Conservation (phyloP, 2,329 filamentous ascomycete genomes). For the Neopestalotiopsis sp. region DNA sequence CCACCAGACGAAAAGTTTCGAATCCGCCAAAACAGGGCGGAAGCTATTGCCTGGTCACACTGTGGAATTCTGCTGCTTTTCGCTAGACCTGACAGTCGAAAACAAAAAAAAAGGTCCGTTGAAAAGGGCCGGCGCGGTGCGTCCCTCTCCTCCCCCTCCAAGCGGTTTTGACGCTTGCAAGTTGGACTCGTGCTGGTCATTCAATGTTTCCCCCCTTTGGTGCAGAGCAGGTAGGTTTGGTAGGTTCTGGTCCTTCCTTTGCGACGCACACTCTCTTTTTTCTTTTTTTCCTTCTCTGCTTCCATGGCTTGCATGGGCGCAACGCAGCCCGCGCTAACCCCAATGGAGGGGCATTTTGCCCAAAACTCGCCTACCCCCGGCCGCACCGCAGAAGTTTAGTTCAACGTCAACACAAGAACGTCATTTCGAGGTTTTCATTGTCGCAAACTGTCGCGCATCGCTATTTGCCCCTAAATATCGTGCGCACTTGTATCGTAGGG, state of each 20-base stretch:
- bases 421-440: background rate
- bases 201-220: background rate
- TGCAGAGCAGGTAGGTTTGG: background rate
- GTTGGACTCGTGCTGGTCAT: background rate
- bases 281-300: slow-evolving; percentile 1
- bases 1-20: too few species aligned
- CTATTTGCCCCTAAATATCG: background rate
- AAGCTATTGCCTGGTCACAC: background rate
- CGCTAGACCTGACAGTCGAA: too few species aligned
- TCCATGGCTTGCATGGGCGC: background rate
- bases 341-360: background rate
- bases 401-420: slow-evolving; percentile 2
- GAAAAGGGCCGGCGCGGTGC: too few species aligned
- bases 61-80: too few species aligned
- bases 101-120: too few species aligned
- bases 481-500: background rate
- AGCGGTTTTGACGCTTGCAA: background rate
- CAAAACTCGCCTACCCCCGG: background rate
- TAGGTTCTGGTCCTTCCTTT: slow-evolving; percentile 2
- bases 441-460: background rate
- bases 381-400: background rate
- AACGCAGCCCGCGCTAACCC: background rate
- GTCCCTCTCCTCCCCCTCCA: too few species aligned
- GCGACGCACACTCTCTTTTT: background rate
- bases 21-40: background rate